Evolutionary conservation across 2,329 filamentous ascomycete genomes (phyloP).

Genomic region (Neobulgaria alba): DNA sequence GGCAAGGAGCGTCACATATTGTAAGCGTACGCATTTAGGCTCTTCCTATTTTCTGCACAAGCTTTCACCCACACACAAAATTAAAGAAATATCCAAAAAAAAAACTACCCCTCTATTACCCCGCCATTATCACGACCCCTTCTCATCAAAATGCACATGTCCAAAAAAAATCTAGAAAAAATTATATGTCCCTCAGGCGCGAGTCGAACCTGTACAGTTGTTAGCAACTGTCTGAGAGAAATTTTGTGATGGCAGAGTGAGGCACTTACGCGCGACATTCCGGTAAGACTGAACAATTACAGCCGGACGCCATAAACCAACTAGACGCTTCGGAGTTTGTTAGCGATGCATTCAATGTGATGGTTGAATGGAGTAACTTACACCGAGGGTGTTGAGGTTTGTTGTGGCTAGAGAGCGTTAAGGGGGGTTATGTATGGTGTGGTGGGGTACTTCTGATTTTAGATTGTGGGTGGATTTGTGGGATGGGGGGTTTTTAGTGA

Average conservation of each 20-base stretch:
- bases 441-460: too few species aligned
- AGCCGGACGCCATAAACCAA: constrained; percentile 16
- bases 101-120: not conserved
- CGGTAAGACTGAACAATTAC: constrained; percentile 11
- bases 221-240: constrained; percentile 11
- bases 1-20: too few species aligned
- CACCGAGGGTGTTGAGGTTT: too few species aligned
- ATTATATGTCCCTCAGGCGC: constrained; percentile 13
- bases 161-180: constrained; percentile 1
- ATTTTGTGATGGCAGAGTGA: not conserved
- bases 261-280: constrained; percentile 14
- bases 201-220: constrained; percentile 14
- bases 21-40: too few species aligned
- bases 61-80: too few species aligned
- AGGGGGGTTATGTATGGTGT: too few species aligned
- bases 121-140: not conserved
- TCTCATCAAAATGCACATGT: not conserved
- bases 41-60: too few species aligned
- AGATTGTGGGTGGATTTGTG: too few species aligned
- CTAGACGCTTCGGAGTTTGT: constrained; percentile 13
- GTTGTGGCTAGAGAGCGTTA: too few species aligned
- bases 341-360: too few species aligned
- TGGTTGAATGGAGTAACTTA: too few species aligned
- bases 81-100: not conserved
- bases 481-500: too few species aligned